These are phyloP conservation scores for Limonium bicolor DNA, from an alignment of 148 eudicot genomes.

Conservation along the genomic window DNA sequence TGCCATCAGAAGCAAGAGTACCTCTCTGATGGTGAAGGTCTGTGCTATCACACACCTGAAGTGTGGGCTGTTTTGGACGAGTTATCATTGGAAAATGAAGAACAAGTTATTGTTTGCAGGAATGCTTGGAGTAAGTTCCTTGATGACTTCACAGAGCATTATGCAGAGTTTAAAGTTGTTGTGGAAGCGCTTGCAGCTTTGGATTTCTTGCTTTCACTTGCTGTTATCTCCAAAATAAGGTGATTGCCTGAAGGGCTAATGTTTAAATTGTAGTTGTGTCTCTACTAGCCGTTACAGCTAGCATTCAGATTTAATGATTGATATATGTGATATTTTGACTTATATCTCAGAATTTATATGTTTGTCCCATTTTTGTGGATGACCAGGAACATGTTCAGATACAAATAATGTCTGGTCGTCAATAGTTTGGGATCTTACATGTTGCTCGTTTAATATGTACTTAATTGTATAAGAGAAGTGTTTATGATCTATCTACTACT, in stretches of 20 bases:
- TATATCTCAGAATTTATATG: conserved; percentile 46
- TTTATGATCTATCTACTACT: no score
- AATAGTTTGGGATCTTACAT: no score
- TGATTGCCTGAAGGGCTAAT: conserved; percentile 4
- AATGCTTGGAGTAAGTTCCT: conserved; percentile 66
- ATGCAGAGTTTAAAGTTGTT: conserved; percentile 71
- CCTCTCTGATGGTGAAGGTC: conserved; percentile 80
- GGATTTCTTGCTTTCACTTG: conserved; percentile 84
- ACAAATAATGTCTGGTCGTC: conserved; percentile 65
- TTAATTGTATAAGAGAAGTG: no score
- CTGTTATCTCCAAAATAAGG: conserved; percentile 73
- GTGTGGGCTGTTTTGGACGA: conserved; percentile 63
- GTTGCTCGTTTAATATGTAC: no score
- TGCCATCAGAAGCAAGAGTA: conserved; percentile 53
- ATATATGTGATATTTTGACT: not conserved
- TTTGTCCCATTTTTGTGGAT: conserved; percentile 62
- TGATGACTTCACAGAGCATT: conserved; percentile 37
- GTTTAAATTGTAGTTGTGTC: not conserved
- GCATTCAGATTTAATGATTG: no score
- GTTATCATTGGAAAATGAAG: conserved; percentile 64
- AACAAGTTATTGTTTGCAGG: conserved; percentile 59
- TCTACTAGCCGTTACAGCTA: not conserved
- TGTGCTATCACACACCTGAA: conserved; percentile 90
- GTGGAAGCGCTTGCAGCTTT: conserved; percentile 85
- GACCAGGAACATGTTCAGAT: conserved; percentile 66